phyloP scores from a whole-genome alignment of 2,329 filamentous ascomycete species.

The Colletotrichum destructivum region DNA sequence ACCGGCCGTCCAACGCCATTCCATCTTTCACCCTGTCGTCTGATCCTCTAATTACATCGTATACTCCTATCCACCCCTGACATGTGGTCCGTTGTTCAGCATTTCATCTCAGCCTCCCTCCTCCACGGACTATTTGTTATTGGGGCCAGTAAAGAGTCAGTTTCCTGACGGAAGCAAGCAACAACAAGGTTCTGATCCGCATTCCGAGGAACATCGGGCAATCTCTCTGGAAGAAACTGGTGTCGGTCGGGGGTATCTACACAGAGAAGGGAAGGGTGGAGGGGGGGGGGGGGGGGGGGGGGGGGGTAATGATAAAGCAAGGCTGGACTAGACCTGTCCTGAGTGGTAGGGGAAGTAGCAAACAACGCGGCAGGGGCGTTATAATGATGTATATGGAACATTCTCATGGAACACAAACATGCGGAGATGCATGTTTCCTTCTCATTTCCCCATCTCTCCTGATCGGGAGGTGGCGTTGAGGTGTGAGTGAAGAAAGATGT shows the following conservation, averaged over 20 bases:
- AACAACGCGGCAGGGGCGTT: not conserved
- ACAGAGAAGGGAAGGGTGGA: not conserved
- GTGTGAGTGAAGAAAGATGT: not conserved
- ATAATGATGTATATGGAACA: not conserved
- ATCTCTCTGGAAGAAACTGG: constrained; percentile 8
- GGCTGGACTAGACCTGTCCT: constrained; percentile 1
- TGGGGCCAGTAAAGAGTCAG: not conserved
- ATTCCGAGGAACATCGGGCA: constrained; percentile 7
- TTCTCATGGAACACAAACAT: not conserved
- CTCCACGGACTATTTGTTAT: not conserved
- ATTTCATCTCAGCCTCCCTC: not conserved
- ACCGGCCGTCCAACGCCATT: not conserved
- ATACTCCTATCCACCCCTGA: not conserved
- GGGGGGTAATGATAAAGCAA: not conserved
- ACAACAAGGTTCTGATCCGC: not conserved
- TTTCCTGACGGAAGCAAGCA: constrained; percentile 9
- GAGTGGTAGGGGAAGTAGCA: not conserved
- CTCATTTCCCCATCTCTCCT: not conserved
- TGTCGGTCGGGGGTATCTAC: constrained; percentile 6
- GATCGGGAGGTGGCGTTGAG: not conserved
- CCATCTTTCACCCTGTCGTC: not conserved
- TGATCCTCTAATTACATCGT: no score
- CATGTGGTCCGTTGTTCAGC: not conserved
- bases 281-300: not conserved
- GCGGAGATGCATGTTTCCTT: constrained; percentile 22